Evolutionary conservation across 257 asterid genomes (phyloP).

Genomic region (Petrea volubilis): DNA sequence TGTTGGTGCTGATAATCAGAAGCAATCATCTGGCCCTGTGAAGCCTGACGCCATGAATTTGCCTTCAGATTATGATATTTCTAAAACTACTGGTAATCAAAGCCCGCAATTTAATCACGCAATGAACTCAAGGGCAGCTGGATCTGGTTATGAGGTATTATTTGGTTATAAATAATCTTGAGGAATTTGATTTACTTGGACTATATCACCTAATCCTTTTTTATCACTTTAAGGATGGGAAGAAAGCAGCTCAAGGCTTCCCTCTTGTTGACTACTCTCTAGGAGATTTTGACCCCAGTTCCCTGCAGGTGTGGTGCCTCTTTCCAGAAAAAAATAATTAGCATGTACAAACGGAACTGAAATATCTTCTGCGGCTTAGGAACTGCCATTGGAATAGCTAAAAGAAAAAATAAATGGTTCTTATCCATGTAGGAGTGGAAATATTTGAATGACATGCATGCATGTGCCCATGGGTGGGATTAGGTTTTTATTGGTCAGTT

Average conservation of each 20-base stretch:
- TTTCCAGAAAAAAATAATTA: slow-evolving; percentile 17
- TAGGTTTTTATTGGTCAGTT: neutral
- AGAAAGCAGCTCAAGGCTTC: slow-evolving; percentile 53
- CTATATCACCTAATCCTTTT: slow-evolving; percentile 14
- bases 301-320: slow-evolving; percentile 65
- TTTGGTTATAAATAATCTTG: slow-evolving; percentile 9
- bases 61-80: slow-evolving; percentile 56
- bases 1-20: slow-evolving; percentile 42
- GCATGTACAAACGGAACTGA: neutral
- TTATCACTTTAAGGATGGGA: slow-evolving; percentile 49
- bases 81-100: slow-evolving; percentile 48
- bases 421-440: neutral
- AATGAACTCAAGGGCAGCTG: slow-evolving; percentile 45
- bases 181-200: neutral
- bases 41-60: slow-evolving; percentile 47
- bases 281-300: slow-evolving; percentile 61
- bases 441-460: neutral
- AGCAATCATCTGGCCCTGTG: slow-evolving; percentile 35
- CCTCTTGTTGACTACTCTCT: slow-evolving; percentile 57
- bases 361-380: slow-evolving; percentile 14
- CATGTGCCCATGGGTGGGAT: neutral
- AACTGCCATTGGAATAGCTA: neutral
- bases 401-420: neutral
- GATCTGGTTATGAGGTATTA: slow-evolving; percentile 58
- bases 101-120: slow-evolving; percentile 44